Percentiles rank a stretch among this genome's conserved stretches.
Conservation (phyloP, 495 filamentous ascomycete genomes). For the Penicillium robsamsonii region DNA sequence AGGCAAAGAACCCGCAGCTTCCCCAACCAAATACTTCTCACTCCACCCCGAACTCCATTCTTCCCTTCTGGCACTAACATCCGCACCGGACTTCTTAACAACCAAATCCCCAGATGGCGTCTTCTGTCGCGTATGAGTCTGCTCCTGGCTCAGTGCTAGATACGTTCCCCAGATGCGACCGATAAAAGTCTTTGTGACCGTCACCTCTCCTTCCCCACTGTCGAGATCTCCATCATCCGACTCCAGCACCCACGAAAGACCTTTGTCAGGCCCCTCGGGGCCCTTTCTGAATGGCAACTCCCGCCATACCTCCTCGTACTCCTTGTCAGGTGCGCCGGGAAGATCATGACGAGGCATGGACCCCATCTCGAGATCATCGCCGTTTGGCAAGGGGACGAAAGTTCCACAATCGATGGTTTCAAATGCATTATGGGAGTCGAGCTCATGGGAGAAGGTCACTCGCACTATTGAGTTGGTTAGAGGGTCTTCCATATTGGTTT, state of each 20-base stretch:
- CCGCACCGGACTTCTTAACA: slow-evolving; percentile 27
- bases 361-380: slow-evolving; percentile 42
- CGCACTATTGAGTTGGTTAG: slow-evolving; percentile 19
- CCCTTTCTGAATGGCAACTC: slow-evolving; percentile 30
- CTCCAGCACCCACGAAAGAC: slow-evolving; percentile 41
- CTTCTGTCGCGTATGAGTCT: slow-evolving; percentile 17
- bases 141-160: slow-evolving; percentile 36
- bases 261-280: slow-evolving; percentile 20
- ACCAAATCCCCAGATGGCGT: slow-evolving; percentile 19
- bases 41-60: slow-evolving; percentile 34
- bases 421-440: slow-evolving; percentile 42
- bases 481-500: neutral
- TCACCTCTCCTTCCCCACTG: slow-evolving; percentile 23
- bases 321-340: slow-evolving; percentile 31
- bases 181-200: slow-evolving; percentile 35
- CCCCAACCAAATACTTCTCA: slow-evolving; percentile 31
- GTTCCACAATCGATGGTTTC: slow-evolving; percentile 39
- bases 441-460: slow-evolving; percentile 41
- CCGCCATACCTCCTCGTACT: slow-evolving; percentile 45
- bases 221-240: slow-evolving; percentile 20
- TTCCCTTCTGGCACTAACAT: slow-evolving; percentile 39
- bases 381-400: slow-evolving; percentile 39
- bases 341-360: slow-evolving; percentile 41
- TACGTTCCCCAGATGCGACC: slow-evolving; percentile 39
- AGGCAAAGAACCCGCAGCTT: slow-evolving; percentile 22